Conservation (phyloP, 768 basidiomycete genomes). For the Tylopilus rubrobrunneus region DNA sequence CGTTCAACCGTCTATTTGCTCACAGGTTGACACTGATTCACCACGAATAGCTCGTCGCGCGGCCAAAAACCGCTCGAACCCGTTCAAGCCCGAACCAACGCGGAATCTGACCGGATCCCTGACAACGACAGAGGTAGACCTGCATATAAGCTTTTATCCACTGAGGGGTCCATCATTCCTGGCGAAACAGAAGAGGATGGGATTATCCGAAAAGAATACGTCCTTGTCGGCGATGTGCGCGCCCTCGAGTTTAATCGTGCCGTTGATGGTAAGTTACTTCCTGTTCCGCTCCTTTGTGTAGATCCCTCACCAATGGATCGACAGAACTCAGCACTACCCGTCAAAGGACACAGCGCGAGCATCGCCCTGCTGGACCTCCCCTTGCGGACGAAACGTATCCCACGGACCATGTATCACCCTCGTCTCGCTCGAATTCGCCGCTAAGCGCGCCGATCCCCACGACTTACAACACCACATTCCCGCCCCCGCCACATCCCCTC, state of each 20-base stretch:
- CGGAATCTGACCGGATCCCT: slow-evolving; percentile 5
- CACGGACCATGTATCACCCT: slow-evolving; percentile 32
- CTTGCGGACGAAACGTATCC: slow-evolving; percentile 42
- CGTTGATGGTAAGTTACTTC: slow-evolving; percentile 69
- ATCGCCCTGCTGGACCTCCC: slow-evolving; percentile 46
- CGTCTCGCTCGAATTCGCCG: slow-evolving; percentile 22
- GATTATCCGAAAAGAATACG: slow-evolving; percentile 80
- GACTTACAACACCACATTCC: slow-evolving; percentile 52
- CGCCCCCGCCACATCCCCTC: slow-evolving; percentile 53
- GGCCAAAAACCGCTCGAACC: slow-evolving; percentile 10
- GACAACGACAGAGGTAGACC: slow-evolving; percentile 15
- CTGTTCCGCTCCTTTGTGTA: not conserved
- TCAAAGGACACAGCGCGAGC: slow-evolving; percentile 56
- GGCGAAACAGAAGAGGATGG: slow-evolving; percentile 86
- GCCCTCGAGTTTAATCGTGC: slow-evolving; percentile 90
- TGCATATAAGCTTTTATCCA: slow-evolving; percentile 34
- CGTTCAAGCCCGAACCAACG: slow-evolving; percentile 11
- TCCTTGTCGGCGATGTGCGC: slow-evolving; percentile 84
- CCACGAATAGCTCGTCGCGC: slow-evolving; percentile 14
- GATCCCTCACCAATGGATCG: slow-evolving; percentile 10
- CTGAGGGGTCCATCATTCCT: slow-evolving; percentile 67
- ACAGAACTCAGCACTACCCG: slow-evolving; percentile 64
- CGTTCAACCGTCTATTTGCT: not conserved
- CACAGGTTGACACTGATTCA: not conserved
- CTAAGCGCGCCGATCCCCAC: slow-evolving; percentile 20